Conservation (phyloP, 192 early-diverging fungal genomes). For the Linnemannia zychae region DNA sequence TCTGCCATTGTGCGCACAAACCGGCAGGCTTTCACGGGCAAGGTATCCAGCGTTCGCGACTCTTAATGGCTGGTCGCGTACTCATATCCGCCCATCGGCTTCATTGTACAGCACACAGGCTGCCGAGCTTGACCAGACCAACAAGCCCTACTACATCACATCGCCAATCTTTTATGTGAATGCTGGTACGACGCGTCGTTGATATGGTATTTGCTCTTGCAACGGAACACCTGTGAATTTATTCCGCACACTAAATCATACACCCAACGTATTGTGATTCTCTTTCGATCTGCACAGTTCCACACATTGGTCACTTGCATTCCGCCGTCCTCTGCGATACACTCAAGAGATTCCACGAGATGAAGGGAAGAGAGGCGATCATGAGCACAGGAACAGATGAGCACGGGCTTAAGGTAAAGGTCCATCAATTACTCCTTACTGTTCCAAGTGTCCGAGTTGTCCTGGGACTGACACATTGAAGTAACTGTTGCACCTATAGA, state of each 20-base stretch:
- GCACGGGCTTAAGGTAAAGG: slow-evolving; percentile 89
- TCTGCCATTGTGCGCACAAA: background rate
- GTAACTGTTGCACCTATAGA: slow-evolving; percentile 57
- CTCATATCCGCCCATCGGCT: slow-evolving; percentile 13
- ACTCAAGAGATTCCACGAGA: slow-evolving; percentile 77
- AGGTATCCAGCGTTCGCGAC: background rate
- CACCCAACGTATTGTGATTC: background rate
- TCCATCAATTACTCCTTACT: background rate
- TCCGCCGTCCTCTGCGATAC: slow-evolving; percentile 89
- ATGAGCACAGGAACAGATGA: slow-evolving; percentile 93
- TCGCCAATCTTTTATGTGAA: slow-evolving; percentile 96
- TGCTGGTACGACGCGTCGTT: slow-evolving; percentile 64
- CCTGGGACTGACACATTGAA: background rate
- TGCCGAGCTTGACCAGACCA: background rate
- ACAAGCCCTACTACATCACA: slow-evolving; percentile 76
- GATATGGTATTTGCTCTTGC: too few species aligned
- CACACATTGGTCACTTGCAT: slow-evolving; percentile 97
- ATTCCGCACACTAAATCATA: background rate
- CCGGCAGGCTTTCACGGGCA: background rate
- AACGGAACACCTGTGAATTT: background rate
- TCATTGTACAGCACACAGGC: slow-evolving; percentile 27
- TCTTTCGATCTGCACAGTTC: slow-evolving; percentile 59
- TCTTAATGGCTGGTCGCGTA: background rate
- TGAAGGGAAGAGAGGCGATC: slow-evolving; percentile 73
- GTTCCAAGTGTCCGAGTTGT: background rate